These are phyloP conservation scores for Barnettozyma sucrosica DNA, from an alignment of 805 yeast genomes.

Conservation along the genomic window DNA sequence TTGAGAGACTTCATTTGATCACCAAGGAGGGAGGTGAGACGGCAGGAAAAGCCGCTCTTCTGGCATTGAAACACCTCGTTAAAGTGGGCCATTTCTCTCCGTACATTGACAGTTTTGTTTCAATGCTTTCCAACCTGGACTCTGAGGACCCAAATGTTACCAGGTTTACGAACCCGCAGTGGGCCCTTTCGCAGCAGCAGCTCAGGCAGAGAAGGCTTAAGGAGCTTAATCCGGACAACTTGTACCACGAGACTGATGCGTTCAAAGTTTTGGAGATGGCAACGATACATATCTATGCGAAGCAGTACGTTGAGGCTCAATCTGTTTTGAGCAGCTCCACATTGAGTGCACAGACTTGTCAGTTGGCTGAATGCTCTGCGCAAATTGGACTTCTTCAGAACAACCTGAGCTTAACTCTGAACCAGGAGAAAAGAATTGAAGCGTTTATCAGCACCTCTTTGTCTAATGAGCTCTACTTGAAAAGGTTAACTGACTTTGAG, in stretches of 20 bases:
- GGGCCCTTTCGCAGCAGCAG: slow-evolving; percentile 4
- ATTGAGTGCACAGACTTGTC: slow-evolving; percentile 15
- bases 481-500: slow-evolving; percentile 22
- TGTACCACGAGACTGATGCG: slow-evolving; percentile 22
- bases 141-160: neutral
- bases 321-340: slow-evolving; percentile 15
- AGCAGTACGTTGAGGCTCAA: slow-evolving; percentile 20
- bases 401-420: slow-evolving; percentile 7
- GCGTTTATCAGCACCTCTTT: slow-evolving; percentile 18
- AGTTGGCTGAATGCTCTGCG: slow-evolving; percentile 17
- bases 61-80: slow-evolving; percentile 17
- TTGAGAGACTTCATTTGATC: slow-evolving; percentile 17
- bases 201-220: slow-evolving; percentile 7
- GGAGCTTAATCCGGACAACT: slow-evolving; percentile 15
- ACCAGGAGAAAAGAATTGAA: slow-evolving; percentile 24
- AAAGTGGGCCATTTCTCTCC: slow-evolving; percentile 16
- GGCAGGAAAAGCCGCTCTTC: slow-evolving; percentile 13
- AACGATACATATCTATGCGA: slow-evolving; percentile 13
- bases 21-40: slow-evolving; percentile 3
- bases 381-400: slow-evolving; percentile 22
- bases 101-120: slow-evolving; percentile 12
- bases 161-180: slow-evolving; percentile 7
- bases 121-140: slow-evolving; percentile 4
- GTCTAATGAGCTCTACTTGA: slow-evolving; percentile 21
- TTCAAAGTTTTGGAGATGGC: slow-evolving; percentile 16